Base-by-base conservation (phyloP, 495 filamentous ascomycete genomes). In the Bombardia bombarda region DNA sequence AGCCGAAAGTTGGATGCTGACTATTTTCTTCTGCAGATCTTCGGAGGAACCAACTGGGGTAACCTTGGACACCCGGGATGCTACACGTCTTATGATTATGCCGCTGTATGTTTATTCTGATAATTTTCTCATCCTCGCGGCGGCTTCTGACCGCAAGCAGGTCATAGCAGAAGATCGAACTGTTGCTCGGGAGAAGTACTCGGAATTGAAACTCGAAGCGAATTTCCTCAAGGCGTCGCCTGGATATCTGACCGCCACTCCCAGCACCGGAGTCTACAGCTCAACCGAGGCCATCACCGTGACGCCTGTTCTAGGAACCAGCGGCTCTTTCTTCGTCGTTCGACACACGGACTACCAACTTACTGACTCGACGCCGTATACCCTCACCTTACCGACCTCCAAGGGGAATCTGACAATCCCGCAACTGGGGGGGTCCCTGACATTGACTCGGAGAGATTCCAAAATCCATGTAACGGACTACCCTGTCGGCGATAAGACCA, bases 11-110 rank as follows among this genome's bases (percentile, higher is more conserved):
- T n/a, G n/a, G n/a, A n/a, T n/a, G n/a, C n/a, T n/a, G n/a, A n/a
- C n/a, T n/a, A n/a, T n/a, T n/a, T n/a, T n/a, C n/a, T n/a, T n/a
- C n/a, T n/a, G n/a, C n/a, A n/a, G n/a, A n/a, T n/a, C n/a, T 83
- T 69, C 33, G 84, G 84, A 25, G 84, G 82, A n/a, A 86, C 84
- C 2, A 92, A 90, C 58, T 90, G 85, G 86, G 86, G 86, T 10
- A 89, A 90, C 51, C 58, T 90, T 22, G 84, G 84, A 1, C 73
- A 84, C 49, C 73, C 82, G 3, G 79, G 77, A 13, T 81, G 80
- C 12, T 88, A 87, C 52, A 85, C 84, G 2, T 82, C 75, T 2
- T 87, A 88, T 50, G 80, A 88, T 50, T 88, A 86, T 50, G 80
- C 74, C 28, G 75, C 81, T 24, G 57, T n/a, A n/a, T n/a, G n/a